Percentiles rank a stretch among this genome's conserved stretches.
These are phyloP conservation scores for Verticillium dahliae DNA, from an alignment of 2,329 filamentous ascomycete genomes.

Conservation along the genomic window DNA sequence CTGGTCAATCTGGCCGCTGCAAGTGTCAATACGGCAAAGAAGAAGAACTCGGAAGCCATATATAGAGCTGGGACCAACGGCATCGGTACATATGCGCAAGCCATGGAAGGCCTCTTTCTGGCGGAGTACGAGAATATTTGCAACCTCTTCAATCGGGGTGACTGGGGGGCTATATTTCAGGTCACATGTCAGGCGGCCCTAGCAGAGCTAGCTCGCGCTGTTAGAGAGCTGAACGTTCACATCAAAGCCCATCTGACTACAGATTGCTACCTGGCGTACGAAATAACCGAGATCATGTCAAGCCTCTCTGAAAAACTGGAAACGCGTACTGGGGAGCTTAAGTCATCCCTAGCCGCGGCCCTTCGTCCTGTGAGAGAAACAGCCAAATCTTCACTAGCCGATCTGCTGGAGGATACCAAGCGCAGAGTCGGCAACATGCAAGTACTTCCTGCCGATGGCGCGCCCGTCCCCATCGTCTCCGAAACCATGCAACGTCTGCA, in stretches of 20 bases:
- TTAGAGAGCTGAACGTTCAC: conserved; percentile 83
- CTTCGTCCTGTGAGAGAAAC: conserved; percentile 88
- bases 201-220: conserved; percentile 74
- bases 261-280: conserved; percentile 92
- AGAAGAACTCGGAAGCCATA: conserved; percentile 73
- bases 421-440: conserved; percentile 60
- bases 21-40: conserved; percentile 75
- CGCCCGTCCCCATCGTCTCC: conserved; percentile 67
- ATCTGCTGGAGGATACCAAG: conserved; percentile 77
- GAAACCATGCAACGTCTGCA: conserved; percentile 84
- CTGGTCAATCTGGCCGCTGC: conserved; percentile 83
- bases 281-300: conserved; percentile 87
- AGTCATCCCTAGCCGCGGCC: conserved; percentile 73
- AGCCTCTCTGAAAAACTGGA: conserved; percentile 74
- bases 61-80: conserved; percentile 88
- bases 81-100: conserved; percentile 81
- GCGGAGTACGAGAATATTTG: conserved; percentile 90
- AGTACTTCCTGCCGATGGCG: conserved; percentile 69
- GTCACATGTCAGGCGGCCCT: conserved; percentile 73
- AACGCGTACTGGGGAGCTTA: conserved; percentile 76
- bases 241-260: conserved; percentile 81
- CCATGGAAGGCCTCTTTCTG: conserved; percentile 78
- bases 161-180: conserved; percentile 75
- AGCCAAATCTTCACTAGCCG: conserved; percentile 76
- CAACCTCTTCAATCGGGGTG: conserved; percentile 76